These are phyloP conservation scores for Viridothelium virens DNA, from an alignment of 495 filamentous ascomycete species.

Conservation along the genomic window DNA sequence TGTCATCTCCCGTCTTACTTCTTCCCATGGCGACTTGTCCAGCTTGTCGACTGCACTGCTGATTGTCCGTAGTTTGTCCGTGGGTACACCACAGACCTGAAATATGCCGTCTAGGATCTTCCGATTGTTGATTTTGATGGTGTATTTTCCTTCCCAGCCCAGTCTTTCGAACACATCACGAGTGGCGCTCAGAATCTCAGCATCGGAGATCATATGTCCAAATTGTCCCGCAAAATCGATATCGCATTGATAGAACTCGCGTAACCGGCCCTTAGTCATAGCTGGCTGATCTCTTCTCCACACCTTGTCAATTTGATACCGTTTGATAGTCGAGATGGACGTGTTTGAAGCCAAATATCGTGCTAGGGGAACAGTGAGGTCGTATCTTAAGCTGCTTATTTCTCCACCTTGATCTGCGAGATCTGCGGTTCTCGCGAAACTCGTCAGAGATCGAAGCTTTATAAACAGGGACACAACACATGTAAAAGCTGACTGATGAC, in stretches of 20 bases:
- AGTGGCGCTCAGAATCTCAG: constrained; percentile 80
- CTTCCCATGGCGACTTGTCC: constrained; percentile 81
- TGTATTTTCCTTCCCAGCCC: constrained; percentile 62
- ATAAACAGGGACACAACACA: too few relatives aligned
- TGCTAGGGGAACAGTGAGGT: constrained; percentile 85
- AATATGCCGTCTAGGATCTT: constrained; percentile 94
- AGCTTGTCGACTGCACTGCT: constrained; percentile 92
- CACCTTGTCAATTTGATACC: constrained; percentile 85
- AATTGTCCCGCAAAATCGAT: constrained; percentile 89
- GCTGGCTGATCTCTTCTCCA: constrained; percentile 75
- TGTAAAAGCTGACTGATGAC: too few relatives aligned
- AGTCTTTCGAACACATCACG: constrained; percentile 81
- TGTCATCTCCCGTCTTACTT: constrained; percentile 86
- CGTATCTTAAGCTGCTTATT: constrained; percentile 77
- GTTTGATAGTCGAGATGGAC: constrained; percentile 65
- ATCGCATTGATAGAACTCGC: constrained; percentile 97
- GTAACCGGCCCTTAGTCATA: constrained; percentile 82
- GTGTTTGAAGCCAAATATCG: constrained; percentile 82
- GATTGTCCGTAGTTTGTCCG: constrained; percentile 76
- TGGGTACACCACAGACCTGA: constrained; percentile 78
- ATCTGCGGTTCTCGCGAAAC: constrained; percentile 27
- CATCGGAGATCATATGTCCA: constrained; percentile 92
- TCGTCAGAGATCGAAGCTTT: too few relatives aligned
- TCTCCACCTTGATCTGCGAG: constrained; percentile 80
- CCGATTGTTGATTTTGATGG: constrained; percentile 91